phyloP scores from a whole-genome alignment of 2,329 filamentous ascomycete genomes.

The Chlorencoelia australis region DNA sequence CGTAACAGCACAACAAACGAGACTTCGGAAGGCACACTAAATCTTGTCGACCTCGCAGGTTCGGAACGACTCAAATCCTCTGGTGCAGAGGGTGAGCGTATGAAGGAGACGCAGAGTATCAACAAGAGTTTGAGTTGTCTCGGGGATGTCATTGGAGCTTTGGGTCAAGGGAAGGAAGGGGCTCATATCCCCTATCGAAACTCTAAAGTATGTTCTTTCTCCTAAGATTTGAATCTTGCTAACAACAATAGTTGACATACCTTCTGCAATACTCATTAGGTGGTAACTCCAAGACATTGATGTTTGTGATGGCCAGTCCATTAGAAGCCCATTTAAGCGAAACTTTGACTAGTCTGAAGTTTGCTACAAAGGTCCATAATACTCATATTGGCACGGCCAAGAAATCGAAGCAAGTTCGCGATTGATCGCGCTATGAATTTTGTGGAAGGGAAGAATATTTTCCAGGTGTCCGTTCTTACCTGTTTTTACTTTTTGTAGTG shows the following conservation, averaged over 20 bases:
- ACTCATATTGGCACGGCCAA: conserved; percentile 88
- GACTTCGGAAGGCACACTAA: conserved; percentile 83
- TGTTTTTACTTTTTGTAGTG: no score
- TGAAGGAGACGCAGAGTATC: conserved; percentile 94
- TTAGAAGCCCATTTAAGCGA: conserved; percentile 84
- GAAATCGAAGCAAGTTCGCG: conserved; percentile 53
- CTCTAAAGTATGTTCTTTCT: conserved; percentile 57
- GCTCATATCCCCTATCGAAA: conserved; percentile 89
- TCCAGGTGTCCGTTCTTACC: no score
- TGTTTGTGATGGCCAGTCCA: conserved; percentile 98
- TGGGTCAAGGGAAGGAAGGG: conserved; percentile 71
- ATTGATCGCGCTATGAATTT: no score
- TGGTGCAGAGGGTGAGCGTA: conserved; percentile 72
- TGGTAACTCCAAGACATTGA: conserved; percentile 93
- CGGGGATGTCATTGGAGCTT: conserved; percentile 85
- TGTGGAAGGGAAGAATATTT: no score
- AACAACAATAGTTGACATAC: conserved; percentile 61
- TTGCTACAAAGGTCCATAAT: conserved; percentile 89
- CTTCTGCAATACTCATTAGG: conserved; percentile 89
- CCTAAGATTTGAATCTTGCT: conserved; percentile 6
- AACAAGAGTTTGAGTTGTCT: conserved; percentile 89
- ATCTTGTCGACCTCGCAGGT: conserved; percentile 90
- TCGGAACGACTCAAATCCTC: conserved; percentile 85
- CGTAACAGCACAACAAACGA: conserved; percentile 65
- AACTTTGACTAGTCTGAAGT: conserved; percentile 88